Percentiles rank a stretch among this genome's conserved stretches.
phyloP scores from a whole-genome alignment of 1,284 basidiomycete genomes.

The Leccinum olivaceoglutinosum region DNA sequence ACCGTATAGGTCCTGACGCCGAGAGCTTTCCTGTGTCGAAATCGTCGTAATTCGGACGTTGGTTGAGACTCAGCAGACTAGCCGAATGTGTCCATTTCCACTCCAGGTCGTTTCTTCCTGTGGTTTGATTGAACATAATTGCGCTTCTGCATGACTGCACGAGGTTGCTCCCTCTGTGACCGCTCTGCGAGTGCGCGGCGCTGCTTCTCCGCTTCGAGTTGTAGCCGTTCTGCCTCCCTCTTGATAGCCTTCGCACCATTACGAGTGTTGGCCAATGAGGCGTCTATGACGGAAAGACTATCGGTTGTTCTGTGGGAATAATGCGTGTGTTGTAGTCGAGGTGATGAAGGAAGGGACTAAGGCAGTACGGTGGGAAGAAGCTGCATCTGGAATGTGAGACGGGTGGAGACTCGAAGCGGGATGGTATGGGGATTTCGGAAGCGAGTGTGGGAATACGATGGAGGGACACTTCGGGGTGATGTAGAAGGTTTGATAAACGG shows the following conservation, averaged over 20 bases:
- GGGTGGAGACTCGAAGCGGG: slow-evolving; percentile 26
- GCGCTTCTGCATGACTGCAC: slow-evolving; percentile 94
- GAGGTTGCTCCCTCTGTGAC: slow-evolving; percentile 78
- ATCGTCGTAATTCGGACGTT: slow-evolving; percentile 34
- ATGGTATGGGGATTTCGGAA: slow-evolving; percentile 35
- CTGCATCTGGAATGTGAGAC: slow-evolving; percentile 41
- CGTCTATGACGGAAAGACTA: slow-evolving; percentile 56
- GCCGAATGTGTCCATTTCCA: slow-evolving; percentile 44
- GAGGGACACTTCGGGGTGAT: slow-evolving; percentile 53
- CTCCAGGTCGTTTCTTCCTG: slow-evolving; percentile 48
- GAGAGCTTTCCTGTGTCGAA: slow-evolving; percentile 42
- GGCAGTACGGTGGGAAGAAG: slow-evolving; percentile 52
- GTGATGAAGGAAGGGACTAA: slow-evolving; percentile 43
- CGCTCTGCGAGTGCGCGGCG: slow-evolving; percentile 76
- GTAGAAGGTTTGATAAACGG: slow-evolving; percentile 41
- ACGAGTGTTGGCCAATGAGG: slow-evolving; percentile 38
- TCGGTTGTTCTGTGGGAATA: slow-evolving; percentile 37
- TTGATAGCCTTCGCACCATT: slow-evolving; percentile 82
- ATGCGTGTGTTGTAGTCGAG: slow-evolving; percentile 29
- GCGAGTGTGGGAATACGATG: slow-evolving; percentile 52
- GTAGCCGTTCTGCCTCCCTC: slow-evolving; percentile 84
- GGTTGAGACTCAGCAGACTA: slow-evolving; percentile 32
- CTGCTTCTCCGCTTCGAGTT: slow-evolving; percentile 84
- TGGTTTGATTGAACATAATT: slow-evolving; percentile 62
- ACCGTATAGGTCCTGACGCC: slow-evolving; percentile 56